A percentile compares a stretch with the other conserved stretches of the same genome.
Conservation (phyloP, 1,284 basidiomycete species). For the Volvariella volvacea region DNA sequence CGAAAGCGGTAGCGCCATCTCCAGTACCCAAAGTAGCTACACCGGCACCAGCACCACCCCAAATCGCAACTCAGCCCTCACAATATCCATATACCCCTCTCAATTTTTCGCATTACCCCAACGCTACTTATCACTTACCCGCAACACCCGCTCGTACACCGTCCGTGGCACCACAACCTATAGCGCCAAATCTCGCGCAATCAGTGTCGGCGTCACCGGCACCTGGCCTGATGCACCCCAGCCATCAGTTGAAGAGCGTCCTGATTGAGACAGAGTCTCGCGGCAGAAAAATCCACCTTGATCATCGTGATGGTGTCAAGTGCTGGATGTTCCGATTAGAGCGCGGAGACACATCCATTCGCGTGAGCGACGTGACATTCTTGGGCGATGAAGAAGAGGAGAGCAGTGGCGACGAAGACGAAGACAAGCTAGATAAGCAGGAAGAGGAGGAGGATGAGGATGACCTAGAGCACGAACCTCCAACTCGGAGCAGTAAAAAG, state of each 20-base stretch:
- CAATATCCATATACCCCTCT: conserved; percentile 20
- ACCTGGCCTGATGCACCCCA: conserved; percentile 33
- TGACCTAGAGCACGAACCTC: conserved; percentile 14
- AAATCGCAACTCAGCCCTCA: background rate
- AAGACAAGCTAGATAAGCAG: conserved; percentile 31
- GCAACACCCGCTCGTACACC: conserved; percentile 14
- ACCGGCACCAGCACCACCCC: background rate
- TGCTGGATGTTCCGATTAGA: conserved; percentile 59
- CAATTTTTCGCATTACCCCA: conserved; percentile 37
- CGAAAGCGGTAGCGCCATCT: background rate
- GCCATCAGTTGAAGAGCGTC: conserved; percentile 42
- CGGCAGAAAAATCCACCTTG: conserved; percentile 48
- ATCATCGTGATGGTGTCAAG: conserved; percentile 58
- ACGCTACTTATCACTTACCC: conserved; percentile 32
- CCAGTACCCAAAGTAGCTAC: background rate
- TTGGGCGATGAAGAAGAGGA: conserved; percentile 42
- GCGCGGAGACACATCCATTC: conserved; percentile 43
- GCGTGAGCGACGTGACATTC: conserved; percentile 47
- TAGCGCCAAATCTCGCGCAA: conserved; percentile 10
- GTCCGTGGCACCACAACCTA: conserved; percentile 13
- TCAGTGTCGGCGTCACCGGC: conserved; percentile 38
- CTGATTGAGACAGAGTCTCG: conserved; percentile 48
- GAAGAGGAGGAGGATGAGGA: conserved; percentile 34
- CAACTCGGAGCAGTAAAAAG: conserved; percentile 28
- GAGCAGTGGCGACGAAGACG: conserved; percentile 43